Conservation (phyloP, 345 rosid species). For the Citrus hindsii region DNA sequence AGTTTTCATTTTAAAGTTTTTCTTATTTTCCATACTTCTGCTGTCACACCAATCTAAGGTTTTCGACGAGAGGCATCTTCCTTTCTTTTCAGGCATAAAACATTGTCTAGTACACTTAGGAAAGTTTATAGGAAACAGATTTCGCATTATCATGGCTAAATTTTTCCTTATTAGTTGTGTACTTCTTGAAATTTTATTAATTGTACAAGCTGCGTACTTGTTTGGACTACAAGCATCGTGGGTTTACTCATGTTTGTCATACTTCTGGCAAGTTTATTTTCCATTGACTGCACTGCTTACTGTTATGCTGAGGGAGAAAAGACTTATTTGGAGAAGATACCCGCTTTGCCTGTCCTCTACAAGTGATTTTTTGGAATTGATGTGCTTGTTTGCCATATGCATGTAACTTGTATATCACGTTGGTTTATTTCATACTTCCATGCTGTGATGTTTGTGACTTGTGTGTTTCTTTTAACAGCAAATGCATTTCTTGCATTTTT, state of each 20-base stretch:
- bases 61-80: background rate
- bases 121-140: background rate
- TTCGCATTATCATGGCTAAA: background rate
- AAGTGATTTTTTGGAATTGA: background rate
- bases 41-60: background rate
- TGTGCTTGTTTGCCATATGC: background rate
- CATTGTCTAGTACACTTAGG: background rate
- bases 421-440: background rate
- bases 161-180: background rate
- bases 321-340: slow-evolving; percentile 1
- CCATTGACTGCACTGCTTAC: background rate
- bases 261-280: background rate
- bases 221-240: background rate
- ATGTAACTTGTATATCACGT: background rate
- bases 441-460: background rate
- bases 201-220: background rate
- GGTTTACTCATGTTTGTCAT: background rate
- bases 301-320: background rate
- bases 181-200: background rate
- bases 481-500: background rate
- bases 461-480: background rate
- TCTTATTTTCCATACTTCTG: background rate
- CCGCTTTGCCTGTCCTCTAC: background rate
- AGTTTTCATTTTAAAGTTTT: background rate
- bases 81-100: background rate